Evolutionary conservation across 768 basidiomycete species (phyloP).

Genomic region (Kwoniella bestiolae): DNA sequence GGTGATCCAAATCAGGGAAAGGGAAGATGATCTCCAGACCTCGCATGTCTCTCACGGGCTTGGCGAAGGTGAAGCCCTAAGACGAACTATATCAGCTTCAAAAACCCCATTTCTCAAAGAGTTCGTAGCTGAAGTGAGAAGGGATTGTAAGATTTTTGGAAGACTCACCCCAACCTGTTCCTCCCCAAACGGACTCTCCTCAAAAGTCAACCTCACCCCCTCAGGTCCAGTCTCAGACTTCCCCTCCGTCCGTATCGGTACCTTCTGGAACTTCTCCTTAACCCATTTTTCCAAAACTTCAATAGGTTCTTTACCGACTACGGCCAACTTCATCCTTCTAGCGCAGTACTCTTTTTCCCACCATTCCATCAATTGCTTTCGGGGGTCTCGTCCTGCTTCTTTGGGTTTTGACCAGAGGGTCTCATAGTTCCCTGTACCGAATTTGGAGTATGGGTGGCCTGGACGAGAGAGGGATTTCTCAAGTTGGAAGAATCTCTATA

Average conservation of each 20-base stretch:
- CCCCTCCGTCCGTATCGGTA: constrained; percentile 47
- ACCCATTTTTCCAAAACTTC: constrained; percentile 55
- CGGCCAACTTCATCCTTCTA: constrained; percentile 66
- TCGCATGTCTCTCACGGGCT: constrained; percentile 86
- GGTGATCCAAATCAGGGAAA: constrained; percentile 57
- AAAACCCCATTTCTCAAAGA: too few relatives aligned
- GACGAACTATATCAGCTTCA: too few relatives aligned
- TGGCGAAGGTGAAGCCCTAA: constrained; percentile 63
- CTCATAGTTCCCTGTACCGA: constrained; percentile 76
- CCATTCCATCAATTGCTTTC: constrained; percentile 60
- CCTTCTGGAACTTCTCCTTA: constrained; percentile 50
- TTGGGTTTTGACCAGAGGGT: constrained; percentile 59
- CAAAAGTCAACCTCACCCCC: constrained; percentile 47
- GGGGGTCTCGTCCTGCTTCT: constrained; percentile 56
- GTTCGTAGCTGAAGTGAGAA: too few relatives aligned
- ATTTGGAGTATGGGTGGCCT: constrained; percentile 86
- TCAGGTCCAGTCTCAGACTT: constrained; percentile 34
- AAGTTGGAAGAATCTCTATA: constrained; percentile 81
- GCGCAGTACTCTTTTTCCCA: constrained; percentile 59
- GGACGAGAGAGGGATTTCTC: constrained; percentile 81
- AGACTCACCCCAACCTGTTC: constrained; percentile 49
- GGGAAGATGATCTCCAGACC: constrained; percentile 75
- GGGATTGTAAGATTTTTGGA: not conserved
- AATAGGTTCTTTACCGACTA: constrained; percentile 57
- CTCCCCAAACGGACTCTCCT: constrained; percentile 41